Evolutionary conservation across 2,329 filamentous ascomycete genomes (phyloP).

Genomic region (Sporothrix humicola): DNA sequence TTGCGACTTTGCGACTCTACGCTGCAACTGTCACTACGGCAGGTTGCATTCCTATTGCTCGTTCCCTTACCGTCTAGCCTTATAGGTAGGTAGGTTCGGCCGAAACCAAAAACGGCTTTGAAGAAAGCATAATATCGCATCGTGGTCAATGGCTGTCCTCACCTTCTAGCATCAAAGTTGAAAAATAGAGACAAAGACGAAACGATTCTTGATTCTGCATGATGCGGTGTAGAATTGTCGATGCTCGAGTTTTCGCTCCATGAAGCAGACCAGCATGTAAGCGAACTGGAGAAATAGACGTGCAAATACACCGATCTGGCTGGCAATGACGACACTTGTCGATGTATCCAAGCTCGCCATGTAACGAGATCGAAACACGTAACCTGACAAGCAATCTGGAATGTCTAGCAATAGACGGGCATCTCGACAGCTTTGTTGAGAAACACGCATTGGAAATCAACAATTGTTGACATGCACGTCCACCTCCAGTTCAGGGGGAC

Average conservation of each 20-base stretch:
- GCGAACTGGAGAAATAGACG: background rate
- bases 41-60: background rate
- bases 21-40: background rate
- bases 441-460: background rate
- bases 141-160: background rate
- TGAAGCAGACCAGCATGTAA: background rate
- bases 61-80: background rate
- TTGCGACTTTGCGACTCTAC: background rate
- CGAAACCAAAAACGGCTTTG: background rate
- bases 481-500: background rate
- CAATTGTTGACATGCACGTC: background rate
- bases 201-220: background rate
- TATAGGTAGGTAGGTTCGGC: background rate
- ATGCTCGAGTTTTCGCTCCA: background rate
- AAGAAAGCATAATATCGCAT: background rate
- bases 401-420: too few species aligned
- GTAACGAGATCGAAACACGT: constrained; percentile 24
- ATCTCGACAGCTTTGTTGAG: background rate
- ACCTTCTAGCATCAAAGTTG: background rate
- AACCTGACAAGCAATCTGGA: background rate
- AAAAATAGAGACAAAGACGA: background rate
- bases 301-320: too few species aligned
- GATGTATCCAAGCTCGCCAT: background rate
- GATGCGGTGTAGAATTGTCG: background rate
- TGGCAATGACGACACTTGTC: background rate